phyloP scores from a whole-genome alignment of 73 alveolate species.

The Symbiodinium natans region DNA sequence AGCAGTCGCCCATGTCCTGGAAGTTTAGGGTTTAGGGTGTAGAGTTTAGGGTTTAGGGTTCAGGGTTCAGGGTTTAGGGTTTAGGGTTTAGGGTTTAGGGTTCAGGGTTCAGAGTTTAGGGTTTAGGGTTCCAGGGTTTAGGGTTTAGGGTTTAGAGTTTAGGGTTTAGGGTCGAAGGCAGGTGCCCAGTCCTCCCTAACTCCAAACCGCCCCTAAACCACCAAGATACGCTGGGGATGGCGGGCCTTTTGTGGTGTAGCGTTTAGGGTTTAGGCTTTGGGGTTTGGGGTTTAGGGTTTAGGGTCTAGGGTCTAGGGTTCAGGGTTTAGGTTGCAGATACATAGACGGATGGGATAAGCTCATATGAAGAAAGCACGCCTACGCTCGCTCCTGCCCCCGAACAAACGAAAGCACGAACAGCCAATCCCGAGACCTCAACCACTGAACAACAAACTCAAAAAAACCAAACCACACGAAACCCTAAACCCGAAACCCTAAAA shows the following conservation, averaged over 20 bases:
- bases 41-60: not conserved
- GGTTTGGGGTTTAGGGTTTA: not conserved
- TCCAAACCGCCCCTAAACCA: too few relatives aligned
- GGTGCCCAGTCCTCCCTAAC: too few relatives aligned
- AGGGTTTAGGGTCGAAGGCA: too few relatives aligned
- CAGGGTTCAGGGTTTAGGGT: not conserved
- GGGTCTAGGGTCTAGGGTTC: not conserved
- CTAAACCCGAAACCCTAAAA: not conserved
- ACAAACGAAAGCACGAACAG: too few relatives aligned
- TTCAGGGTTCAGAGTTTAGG: not conserved
- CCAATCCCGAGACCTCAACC: too few relatives aligned
- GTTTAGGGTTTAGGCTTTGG: too few relatives aligned
- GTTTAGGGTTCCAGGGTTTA: not conserved
- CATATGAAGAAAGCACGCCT: too few relatives aligned
- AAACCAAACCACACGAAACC: not conserved
- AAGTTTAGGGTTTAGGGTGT: not conserved
- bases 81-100: not conserved
- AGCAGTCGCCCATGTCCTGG: slow-evolving; percentile 66
- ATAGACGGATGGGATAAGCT: too few relatives aligned
- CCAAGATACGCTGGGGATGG: too few relatives aligned
- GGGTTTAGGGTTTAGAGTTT: not conserved
- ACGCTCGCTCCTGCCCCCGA: too few relatives aligned
- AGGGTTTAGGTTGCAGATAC: not conserved
- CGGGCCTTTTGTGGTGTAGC: too few relatives aligned
- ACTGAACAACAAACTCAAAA: too few relatives aligned